Conservation (phyloP, 495 filamentous ascomycete species). For the Penicillium goetzii region DNA sequence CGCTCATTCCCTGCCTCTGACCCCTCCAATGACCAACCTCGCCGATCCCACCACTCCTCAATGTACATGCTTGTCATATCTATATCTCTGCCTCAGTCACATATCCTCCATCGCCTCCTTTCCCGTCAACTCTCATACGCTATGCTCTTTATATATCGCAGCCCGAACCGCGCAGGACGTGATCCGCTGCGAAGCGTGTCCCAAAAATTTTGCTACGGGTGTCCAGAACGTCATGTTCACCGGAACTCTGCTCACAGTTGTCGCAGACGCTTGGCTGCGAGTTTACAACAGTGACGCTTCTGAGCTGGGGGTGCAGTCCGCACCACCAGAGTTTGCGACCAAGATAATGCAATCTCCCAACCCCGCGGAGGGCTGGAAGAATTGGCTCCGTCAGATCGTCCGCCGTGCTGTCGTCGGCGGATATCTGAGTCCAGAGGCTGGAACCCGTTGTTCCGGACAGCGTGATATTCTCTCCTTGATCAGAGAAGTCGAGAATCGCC, state of each 20-base stretch:
- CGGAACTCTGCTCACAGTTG: constrained; percentile 63
- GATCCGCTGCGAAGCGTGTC: constrained; percentile 63
- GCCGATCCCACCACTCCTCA: constrained; percentile 29
- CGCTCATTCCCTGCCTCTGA: constrained; percentile 31
- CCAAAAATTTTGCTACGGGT: constrained; percentile 48
- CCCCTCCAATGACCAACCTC: constrained; percentile 30
- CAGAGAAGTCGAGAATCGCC: constrained; percentile 46
- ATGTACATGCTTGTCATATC: constrained; percentile 50
- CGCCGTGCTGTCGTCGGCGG: constrained; percentile 45
- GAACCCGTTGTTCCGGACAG: constrained; percentile 28
- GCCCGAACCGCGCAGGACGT: constrained; percentile 57
- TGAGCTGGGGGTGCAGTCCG: constrained; percentile 43
- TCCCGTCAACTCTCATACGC: constrained; percentile 49
- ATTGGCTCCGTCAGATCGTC: constrained; percentile 46
- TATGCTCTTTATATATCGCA: constrained; percentile 61
- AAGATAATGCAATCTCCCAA: constrained; percentile 33
- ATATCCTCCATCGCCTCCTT: constrained; percentile 48
- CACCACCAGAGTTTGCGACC: constrained; percentile 37
- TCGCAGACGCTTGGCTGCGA: constrained; percentile 60
- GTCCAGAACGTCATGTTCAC: constrained; percentile 70
- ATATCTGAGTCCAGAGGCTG: constrained; percentile 26
- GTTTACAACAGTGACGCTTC: constrained; percentile 40
- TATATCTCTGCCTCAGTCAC: constrained; percentile 52
- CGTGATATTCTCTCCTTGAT: constrained; percentile 44
- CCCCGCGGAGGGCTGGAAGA: constrained; percentile 38